Conservation (phyloP, 192 early-diverging fungal species). For the Helicostylum pulchrum region DNA sequence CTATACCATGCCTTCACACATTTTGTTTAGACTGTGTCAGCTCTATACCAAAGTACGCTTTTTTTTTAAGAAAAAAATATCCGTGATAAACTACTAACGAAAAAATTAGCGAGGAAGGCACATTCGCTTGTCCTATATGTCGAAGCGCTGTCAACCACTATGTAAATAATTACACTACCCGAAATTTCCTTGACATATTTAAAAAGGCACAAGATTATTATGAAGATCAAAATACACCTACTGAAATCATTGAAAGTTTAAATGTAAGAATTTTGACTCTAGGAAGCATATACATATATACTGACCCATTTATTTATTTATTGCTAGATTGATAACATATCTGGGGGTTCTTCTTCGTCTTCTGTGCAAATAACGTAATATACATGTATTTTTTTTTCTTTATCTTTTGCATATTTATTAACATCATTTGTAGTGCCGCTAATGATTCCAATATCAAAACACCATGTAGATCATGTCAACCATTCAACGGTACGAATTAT, state of each 20-base stretch:
- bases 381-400: too few relatives aligned
- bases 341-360: too few relatives aligned
- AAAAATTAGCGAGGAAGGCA: background rate
- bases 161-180: background rate
- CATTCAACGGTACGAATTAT: background rate
- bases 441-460: background rate
- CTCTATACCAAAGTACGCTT: too few relatives aligned
- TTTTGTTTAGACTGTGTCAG: constrained; percentile 9
- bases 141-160: background rate
- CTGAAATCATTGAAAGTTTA: background rate
- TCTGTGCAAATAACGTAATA: too few relatives aligned
- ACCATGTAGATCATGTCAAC: constrained; percentile 4
- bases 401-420: too few relatives aligned
- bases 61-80: background rate
- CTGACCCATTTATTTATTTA: background rate
- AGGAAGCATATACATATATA: background rate
- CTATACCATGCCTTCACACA: constrained; percentile 6
- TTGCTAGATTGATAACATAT: too few relatives aligned
- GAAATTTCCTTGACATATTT: background rate
- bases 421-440: background rate
- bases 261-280: background rate
- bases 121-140: constrained; percentile 4
- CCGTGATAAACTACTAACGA: background rate
- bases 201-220: background rate
- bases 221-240: background rate